These are phyloP conservation scores for Chamaenerion angustifolium DNA, from an alignment of 345 rosid species.

Conservation along the genomic window DNA sequence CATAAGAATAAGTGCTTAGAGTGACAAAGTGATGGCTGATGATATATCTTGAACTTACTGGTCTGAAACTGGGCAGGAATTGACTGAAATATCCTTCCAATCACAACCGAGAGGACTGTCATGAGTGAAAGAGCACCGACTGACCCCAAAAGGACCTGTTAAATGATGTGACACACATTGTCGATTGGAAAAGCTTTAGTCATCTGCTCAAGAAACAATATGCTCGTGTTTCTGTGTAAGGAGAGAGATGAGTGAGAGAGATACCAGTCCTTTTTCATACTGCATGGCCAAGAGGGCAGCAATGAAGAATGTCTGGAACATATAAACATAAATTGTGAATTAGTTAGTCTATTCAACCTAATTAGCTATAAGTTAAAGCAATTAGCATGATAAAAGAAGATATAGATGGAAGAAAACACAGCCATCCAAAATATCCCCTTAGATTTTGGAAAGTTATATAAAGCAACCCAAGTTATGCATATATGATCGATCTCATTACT, in stretches of 20 bases:
- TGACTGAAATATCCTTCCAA: slow-evolving; percentile 80
- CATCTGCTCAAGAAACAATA: too few species aligned
- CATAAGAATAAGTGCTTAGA: too few species aligned
- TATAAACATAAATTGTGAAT: slow-evolving; percentile 7
- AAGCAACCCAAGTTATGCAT: too few species aligned
- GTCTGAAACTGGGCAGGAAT: slow-evolving; percentile 98
- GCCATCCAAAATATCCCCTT: too few species aligned
- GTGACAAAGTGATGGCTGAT: background rate
- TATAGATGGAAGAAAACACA: too few species aligned
- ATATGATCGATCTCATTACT: too few species aligned
- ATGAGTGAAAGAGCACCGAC: slow-evolving; percentile 94
- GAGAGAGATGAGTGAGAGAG: slow-evolving; percentile 7
- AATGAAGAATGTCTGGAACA: slow-evolving; percentile 78
- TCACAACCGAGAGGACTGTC: slow-evolving; percentile 84
- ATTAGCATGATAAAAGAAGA: too few species aligned
- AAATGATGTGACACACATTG: background rate
- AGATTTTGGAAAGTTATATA: too few species aligned
- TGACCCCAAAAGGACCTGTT: slow-evolving; percentile 93
- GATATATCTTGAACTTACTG: slow-evolving; percentile 33
- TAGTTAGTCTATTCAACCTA: slow-evolving; percentile 3
- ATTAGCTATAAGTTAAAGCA: background rate
- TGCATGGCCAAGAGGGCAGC: slow-evolving; percentile 99
- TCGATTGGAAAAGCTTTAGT: too few species aligned
- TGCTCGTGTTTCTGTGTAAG: background rate
- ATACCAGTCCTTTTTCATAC: slow-evolving; percentile 87